Percentiles rank a stretch among this genome's conserved stretches.
phyloP scores from a whole-genome alignment of 345 rosid species.

The Garcia nutans region DNA sequence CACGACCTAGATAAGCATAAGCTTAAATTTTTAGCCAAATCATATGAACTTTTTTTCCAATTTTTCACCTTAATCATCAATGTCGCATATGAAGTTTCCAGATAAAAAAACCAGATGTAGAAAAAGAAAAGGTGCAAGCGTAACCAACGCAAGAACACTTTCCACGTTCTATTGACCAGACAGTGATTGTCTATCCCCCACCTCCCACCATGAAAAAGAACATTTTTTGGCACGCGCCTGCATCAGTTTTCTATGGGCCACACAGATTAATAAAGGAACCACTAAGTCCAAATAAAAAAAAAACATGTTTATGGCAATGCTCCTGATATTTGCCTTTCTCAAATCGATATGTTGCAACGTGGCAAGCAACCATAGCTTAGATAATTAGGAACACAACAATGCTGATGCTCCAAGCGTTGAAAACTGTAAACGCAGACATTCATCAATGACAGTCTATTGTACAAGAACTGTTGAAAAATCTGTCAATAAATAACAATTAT shows the following conservation, averaged over 20 bases:
- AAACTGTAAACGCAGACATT: background rate
- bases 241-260: background rate
- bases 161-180: background rate
- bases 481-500: background rate
- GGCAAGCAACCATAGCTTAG: background rate
- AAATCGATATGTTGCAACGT: background rate
- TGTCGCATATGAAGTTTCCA: background rate
- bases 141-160: background rate
- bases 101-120: too few species aligned
- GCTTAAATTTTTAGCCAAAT: too few species aligned
- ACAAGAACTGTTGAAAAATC: background rate
- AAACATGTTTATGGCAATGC: too few species aligned
- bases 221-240: background rate
- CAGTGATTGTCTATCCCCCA: constrained; percentile 8
- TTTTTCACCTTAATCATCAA: background rate
- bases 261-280: background rate
- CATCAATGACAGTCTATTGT: background rate
- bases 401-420: background rate
- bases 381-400: background rate
- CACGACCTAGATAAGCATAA: too few species aligned
- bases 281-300: background rate
- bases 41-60: too few species aligned
- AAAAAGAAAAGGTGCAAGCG: too few species aligned
- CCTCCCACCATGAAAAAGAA: background rate
- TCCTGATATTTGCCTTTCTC: too few species aligned